Evolutionary conservation across 805 yeast genomes (phyloP), one percentile per base, ranked within the genome.

Genomic region (Jamesozyma piceae): DNA sequence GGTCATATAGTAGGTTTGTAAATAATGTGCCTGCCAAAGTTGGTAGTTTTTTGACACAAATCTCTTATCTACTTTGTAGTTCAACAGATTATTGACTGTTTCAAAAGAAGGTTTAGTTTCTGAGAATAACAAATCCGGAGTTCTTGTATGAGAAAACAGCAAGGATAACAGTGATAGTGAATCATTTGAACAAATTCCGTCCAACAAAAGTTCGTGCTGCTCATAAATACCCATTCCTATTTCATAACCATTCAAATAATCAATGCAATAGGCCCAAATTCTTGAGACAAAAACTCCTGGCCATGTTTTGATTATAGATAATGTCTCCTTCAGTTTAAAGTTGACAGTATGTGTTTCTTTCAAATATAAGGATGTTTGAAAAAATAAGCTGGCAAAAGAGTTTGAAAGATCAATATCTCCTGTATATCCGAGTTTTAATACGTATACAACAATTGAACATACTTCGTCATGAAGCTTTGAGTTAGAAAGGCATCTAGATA

Each of bases 161-260:
- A 48, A 31, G 4, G 60, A 58, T 11, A 57, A 34, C 8, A 53
- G 39, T 3, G 38, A 17, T 6, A 52, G 5, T 11, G 47, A 41
- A 11, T 49, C 41, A 11, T 31, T 14, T 5, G 37, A 39, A 34
- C 43, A 44, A 14, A 24, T 11, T 4, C 32, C 38, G 11, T 36
- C 38, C 3, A 35, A 39, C 31, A 57, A 27, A 3, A 54, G 26
- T 21, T 49, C 58, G 14, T 24, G 13, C 11, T 22, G 5, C 3
- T 22, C 18, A 9, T 36, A 17, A 10, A 36, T 24, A 3, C 42
- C 45, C 3, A 27, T 20, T 14, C 34, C 34, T n/a, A 49, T 11
- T 3, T n/a, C 14, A 9, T 38, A 20, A 10, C 49, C 51, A 14
- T 45, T 42, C 35, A 54, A 34, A 9, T 45, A 43, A 3, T 49